Evolutionary conservation across 371 early-diverging fungal genomes (phyloP).

Genomic region (Circinella minor): DNA sequence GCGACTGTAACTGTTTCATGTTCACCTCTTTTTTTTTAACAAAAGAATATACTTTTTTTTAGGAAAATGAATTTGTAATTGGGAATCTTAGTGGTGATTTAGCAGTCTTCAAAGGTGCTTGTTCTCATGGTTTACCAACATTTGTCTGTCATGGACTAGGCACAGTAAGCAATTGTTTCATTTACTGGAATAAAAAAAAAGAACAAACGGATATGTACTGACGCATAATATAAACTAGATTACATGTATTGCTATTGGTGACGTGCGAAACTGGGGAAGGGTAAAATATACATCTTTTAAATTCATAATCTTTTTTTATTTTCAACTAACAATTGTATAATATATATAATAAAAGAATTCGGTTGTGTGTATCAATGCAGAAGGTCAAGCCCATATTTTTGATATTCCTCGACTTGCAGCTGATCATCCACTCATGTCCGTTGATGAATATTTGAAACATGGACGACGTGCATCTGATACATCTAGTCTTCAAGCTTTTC

Average conservation of each 20-base stretch:
- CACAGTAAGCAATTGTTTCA: constrained; percentile 45
- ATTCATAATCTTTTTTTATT: no score
- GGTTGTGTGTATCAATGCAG: constrained; percentile 68
- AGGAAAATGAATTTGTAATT: constrained; percentile 86
- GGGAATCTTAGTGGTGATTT: constrained; percentile 81
- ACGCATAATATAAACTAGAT: constrained; percentile 38
- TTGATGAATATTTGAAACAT: constrained; percentile 45
- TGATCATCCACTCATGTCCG: constrained; percentile 24
- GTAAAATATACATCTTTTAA: constrained; percentile 12
- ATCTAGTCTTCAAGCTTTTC: constrained; percentile 42
- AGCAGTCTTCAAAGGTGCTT: constrained; percentile 79
- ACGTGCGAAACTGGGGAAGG: constrained; percentile 66
- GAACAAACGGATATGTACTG: neutral
- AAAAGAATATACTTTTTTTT: neutral
- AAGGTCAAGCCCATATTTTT: constrained; percentile 72
- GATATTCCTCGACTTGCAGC: constrained; percentile 43
- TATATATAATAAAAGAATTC: constrained; percentile 47
- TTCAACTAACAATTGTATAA: no score
- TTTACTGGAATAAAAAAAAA: neutral
- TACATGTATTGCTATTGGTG: constrained; percentile 72
- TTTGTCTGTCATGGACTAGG: constrained; percentile 64
- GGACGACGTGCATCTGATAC: constrained; percentile 49
- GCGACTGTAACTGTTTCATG: no score
- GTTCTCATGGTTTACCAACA: constrained; percentile 55
- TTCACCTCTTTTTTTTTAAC: neutral